These are phyloP conservation scores for Coriolopsis trogii DNA, from an alignment of 1,284 basidiomycete genomes.

Conservation along the genomic window DNA sequence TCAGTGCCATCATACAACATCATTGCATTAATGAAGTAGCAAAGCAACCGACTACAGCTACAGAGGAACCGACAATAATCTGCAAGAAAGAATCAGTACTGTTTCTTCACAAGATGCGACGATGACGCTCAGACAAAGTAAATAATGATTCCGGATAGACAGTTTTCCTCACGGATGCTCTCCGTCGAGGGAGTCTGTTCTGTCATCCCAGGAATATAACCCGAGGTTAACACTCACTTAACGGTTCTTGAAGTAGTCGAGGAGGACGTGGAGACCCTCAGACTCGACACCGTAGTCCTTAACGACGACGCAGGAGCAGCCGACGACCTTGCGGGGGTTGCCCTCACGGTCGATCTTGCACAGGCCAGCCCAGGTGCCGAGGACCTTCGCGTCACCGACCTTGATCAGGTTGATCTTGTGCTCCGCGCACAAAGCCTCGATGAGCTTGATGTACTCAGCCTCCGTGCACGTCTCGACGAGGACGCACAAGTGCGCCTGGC, in stretches of 20 bases:
- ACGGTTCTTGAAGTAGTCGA: slow-evolving; percentile 96
- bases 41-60: slow-evolving; percentile 15
- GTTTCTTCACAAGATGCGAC: neutral
- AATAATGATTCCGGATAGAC: slow-evolving; percentile 89
- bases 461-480: slow-evolving; percentile 99
- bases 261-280: slow-evolving; percentile 94
- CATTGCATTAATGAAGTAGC: slow-evolving; percentile 6
- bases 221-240: slow-evolving; percentile 44
- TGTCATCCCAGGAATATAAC: slow-evolving; percentile 58
- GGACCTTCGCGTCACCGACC: slow-evolving; percentile 95
- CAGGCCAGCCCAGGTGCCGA: slow-evolving; percentile 98
- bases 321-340: slow-evolving; percentile 96
- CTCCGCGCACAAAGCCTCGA: slow-evolving; percentile 98
- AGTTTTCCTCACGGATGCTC: slow-evolving; percentile 65
- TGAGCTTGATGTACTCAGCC: slow-evolving; percentile 99
- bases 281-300: slow-evolving; percentile 98
- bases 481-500: slow-evolving; percentile 98
- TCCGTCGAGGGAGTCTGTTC: slow-evolving; percentile 89
- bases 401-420: slow-evolving; percentile 99
- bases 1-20: slow-evolving; percentile 13
- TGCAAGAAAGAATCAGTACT: neutral
- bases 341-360: slow-evolving; percentile 99
- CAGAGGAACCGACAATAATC: slow-evolving; percentile 15
- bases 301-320: slow-evolving; percentile 97
- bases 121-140: slow-evolving; percentile 56